Evolutionary conservation across 2,329 filamentous ascomycete species (phyloP).

Genomic region (Xylariaceae sp.): DNA sequence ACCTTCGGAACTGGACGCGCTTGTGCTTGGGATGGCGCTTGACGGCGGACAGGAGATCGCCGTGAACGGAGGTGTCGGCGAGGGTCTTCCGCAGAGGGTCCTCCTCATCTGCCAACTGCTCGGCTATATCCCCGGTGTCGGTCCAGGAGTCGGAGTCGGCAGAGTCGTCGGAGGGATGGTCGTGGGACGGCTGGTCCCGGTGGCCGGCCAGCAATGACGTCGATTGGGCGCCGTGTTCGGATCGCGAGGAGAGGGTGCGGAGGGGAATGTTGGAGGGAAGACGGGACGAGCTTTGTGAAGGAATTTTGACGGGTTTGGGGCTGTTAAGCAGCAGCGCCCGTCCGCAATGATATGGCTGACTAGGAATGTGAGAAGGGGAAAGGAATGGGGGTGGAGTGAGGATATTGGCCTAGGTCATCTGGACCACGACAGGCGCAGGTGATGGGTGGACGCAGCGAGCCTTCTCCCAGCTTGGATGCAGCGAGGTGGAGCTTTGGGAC

Average conservation of each 20-base stretch:
- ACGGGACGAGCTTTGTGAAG: conserved; percentile 59
- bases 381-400: conserved; percentile 24
- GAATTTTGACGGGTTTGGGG: conserved; percentile 78
- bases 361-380: conserved; percentile 13
- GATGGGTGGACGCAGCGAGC: not conserved
- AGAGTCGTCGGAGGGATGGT: conserved; percentile 41
- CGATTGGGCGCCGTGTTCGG: conserved; percentile 32
- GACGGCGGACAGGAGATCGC: conserved; percentile 47
- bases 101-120: conserved; percentile 77
- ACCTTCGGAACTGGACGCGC: conserved; percentile 60
- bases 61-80: conserved; percentile 53
- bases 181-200: conserved; percentile 34
- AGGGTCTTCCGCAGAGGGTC: conserved; percentile 71
- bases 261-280: conserved; percentile 82
- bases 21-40: conserved; percentile 45
- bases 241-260: conserved; percentile 54
- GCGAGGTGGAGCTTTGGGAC: not conserved
- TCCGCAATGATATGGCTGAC: conserved; percentile 36
- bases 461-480: conserved; percentile 1
- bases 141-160: conserved; percentile 73
- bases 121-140: conserved; percentile 89
- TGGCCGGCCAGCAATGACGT: conserved; percentile 39
- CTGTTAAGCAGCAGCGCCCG: conserved; percentile 70
- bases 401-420: not conserved
- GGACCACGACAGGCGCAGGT: not conserved